Conservation (phyloP, 2,329 filamentous ascomycete species). For the Pseudofabraea citricarpa region DNA sequence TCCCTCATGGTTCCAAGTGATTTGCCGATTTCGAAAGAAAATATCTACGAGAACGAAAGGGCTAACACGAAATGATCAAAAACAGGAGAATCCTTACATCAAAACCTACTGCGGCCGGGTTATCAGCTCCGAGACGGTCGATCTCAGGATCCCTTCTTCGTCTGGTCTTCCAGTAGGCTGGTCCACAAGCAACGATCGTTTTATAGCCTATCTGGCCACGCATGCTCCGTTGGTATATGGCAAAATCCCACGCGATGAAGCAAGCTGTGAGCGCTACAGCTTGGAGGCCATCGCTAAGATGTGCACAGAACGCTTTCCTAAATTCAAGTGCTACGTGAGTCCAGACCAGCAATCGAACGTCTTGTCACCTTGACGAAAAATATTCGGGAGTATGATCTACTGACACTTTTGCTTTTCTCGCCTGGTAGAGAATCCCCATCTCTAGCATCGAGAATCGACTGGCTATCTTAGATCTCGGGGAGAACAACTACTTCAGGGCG, state of each 20-base stretch:
- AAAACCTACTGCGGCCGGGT: neutral
- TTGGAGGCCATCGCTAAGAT: slow-evolving; percentile 15
- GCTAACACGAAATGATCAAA: neutral
- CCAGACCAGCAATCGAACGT: too few relatives aligned
- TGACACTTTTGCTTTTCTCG: neutral
- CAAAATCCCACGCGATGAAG: slow-evolving; percentile 12
- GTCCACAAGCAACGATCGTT: slow-evolving; percentile 18
- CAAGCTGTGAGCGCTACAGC: slow-evolving; percentile 17
- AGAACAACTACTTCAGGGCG: slow-evolving; percentile 22
- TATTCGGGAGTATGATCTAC: too few relatives aligned
- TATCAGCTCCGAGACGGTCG: neutral
- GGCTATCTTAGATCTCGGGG: slow-evolving; percentile 14
- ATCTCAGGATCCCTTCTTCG: slow-evolving; percentile 8
- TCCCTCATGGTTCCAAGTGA: too few relatives aligned
- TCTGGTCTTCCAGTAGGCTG: slow-evolving; percentile 15
- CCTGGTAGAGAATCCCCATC: neutral
- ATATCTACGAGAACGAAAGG: too few relatives aligned
- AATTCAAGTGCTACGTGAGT: slow-evolving; percentile 16
- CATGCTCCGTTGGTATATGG: slow-evolving; percentile 21
- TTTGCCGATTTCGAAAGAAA: too few relatives aligned
- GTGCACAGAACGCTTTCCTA: slow-evolving; percentile 15
- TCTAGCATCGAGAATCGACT: slow-evolving; percentile 17
- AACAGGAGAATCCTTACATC: neutral
- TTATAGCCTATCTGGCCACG: slow-evolving; percentile 23
- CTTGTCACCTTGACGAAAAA: too few relatives aligned